phyloP scores from a whole-genome alignment of 2,329 filamentous ascomycete genomes.

The Arachnopeziza araneosa region DNA sequence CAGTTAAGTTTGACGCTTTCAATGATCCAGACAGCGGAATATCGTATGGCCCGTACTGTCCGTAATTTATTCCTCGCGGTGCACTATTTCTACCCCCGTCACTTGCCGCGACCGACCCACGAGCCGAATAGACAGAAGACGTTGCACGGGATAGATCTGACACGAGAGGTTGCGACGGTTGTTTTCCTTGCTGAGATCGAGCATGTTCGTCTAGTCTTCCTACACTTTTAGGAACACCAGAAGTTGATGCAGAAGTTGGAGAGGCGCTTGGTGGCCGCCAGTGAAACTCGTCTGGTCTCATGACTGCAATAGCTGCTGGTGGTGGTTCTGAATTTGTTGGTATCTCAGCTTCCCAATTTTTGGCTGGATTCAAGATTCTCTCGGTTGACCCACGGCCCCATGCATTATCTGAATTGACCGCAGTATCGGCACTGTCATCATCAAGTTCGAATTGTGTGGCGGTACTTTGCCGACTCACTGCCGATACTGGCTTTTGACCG shows the following conservation, averaged over 20 bases:
- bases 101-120: slow-evolving; percentile 2
- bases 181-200: neutral
- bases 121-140: slow-evolving; percentile 15
- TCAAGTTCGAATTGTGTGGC: slow-evolving; percentile 31
- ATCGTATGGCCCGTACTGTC: slow-evolving; percentile 24
- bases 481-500: slow-evolving; percentile 11
- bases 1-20: neutral
- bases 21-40: neutral
- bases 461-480: slow-evolving; percentile 22
- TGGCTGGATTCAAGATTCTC: neutral
- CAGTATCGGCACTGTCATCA: slow-evolving; percentile 14
- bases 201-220: slow-evolving; percentile 13
- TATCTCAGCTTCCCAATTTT: slow-evolving; percentile 1
- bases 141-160: neutral
- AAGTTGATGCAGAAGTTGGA: neutral
- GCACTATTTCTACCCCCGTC: neutral
- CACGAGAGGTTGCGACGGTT: neutral
- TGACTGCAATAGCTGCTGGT: neutral
- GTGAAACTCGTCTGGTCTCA: neutral
- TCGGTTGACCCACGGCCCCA: slow-evolving; percentile 2
- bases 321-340: slow-evolving; percentile 1
- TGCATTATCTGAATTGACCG: slow-evolving; percentile 7
- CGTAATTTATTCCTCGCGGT: slow-evolving; percentile 5
- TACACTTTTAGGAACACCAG: slow-evolving; percentile 15
- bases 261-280: neutral